A percentile compares a stretch with the other conserved stretches of the same genome.
Evolutionary conservation across 257 asterid species (phyloP).

Genomic region (Forsythia suspensa): DNA sequence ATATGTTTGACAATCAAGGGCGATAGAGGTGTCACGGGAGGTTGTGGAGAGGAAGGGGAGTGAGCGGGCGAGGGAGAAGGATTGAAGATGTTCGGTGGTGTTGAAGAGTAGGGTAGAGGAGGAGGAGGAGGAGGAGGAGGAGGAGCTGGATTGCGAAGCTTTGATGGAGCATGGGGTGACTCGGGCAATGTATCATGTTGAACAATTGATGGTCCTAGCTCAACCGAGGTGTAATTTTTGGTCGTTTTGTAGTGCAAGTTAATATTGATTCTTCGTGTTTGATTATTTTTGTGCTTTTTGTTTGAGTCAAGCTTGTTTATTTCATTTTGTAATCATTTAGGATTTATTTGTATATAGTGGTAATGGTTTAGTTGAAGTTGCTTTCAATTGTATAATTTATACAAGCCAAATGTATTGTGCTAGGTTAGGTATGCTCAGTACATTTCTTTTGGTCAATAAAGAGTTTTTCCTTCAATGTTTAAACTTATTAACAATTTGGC

Average conservation of each 20-base stretch:
- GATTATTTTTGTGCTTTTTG: too few relatives aligned
- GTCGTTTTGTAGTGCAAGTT: neutral
- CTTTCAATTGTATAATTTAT: neutral
- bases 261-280: too few relatives aligned
- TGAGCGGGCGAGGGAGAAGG: constrained; percentile 72
- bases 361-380: neutral
- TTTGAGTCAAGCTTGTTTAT: neutral
- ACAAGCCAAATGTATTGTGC: neutral
- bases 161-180: neutral
- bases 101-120: too few relatives aligned
- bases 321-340: neutral
- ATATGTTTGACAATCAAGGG: neutral
- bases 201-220: too few relatives aligned
- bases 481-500: too few relatives aligned
- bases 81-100: constrained; percentile 52
- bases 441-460: neutral
- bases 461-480: too few relatives aligned
- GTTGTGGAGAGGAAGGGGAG: constrained; percentile 58
- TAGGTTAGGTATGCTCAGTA: neutral
- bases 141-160: neutral
- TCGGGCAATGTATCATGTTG: too few relatives aligned
- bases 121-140: constrained; percentile 45
- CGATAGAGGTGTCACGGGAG: constrained; percentile 50
- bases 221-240: neutral
- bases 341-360: neutral